phyloP scores from a whole-genome alignment of 805 yeast genomes.

The Saccharomycopsis selenospora region DNA sequence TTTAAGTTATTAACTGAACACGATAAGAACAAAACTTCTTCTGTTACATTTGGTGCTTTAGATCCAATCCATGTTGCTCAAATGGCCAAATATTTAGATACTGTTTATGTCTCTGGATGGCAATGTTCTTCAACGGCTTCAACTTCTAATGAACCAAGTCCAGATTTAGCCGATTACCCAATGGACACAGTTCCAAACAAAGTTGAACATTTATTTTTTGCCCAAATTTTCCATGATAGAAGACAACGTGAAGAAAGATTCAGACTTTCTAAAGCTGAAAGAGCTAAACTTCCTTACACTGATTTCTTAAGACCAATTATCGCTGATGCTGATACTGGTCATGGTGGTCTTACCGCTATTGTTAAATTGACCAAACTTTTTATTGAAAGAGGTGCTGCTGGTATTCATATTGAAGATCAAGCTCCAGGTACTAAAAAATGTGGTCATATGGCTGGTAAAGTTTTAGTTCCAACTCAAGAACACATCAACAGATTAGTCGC shows the following conservation, averaged over 20 bases:
- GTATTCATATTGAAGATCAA: conserved; percentile 97
- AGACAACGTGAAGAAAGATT: conserved; percentile 86
- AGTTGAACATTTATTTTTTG: conserved; percentile 94
- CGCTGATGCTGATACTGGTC: conserved; percentile 99
- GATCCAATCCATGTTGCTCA: conserved; percentile 95
- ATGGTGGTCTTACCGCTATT: conserved; percentile 96
- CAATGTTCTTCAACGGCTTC: conserved; percentile 98
- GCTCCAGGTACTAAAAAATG: conserved; percentile 98
- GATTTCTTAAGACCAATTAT: conserved; percentile 92
- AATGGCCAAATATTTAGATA: conserved; percentile 92
- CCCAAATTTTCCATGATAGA: conserved; percentile 95
- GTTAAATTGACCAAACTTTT: conserved; percentile 93
- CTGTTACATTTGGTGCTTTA: conserved; percentile 91
- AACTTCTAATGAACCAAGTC: conserved; percentile 95
- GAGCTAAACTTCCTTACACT: conserved; percentile 62
- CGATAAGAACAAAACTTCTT: conserved; percentile 60
- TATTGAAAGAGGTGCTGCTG: conserved; percentile 97
- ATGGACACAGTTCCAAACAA: conserved; percentile 98
- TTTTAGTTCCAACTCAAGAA: conserved; percentile 94
- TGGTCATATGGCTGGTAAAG: conserved; percentile 99
- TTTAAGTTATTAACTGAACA: conserved; percentile 65
- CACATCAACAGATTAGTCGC: conserved; percentile 93
- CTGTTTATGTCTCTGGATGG: conserved; percentile 96
- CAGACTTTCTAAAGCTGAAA: conserved; percentile 48
- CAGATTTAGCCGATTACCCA: conserved; percentile 97